Evolutionary conservation across 2,329 filamentous ascomycete species (phyloP), one percentile per base, ranked within the genome.

Genomic region (Cladorrhinum sp.): DNA sequence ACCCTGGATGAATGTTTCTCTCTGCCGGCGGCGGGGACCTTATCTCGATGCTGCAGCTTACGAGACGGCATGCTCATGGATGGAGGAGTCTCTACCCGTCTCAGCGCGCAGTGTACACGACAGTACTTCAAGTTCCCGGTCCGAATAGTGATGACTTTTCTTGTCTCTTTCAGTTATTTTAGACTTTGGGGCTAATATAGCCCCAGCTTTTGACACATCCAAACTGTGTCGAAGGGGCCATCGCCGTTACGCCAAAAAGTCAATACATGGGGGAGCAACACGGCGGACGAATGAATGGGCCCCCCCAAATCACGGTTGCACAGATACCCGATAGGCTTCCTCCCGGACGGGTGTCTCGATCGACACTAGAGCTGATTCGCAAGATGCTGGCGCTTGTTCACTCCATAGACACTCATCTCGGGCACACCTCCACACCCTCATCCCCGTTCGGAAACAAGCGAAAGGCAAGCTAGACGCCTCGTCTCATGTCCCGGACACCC

Each of bases 11-110:
- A 12, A 5, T 51, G 21, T 51, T 51, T 51, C 49, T 51, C 46
- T 49, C 21, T 51, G 24, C 50, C 51, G 33, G 24, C 26, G 48
- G 39, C 36, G 42, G 39, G 57, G 55, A 24, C 65, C 62, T 67
- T 66, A 68, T 66, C 66, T 68, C 65, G 67, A 68, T 67, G 62
- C 64, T 67, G 67, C 66, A 66, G 62, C 60, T 49, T 53, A 58
- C 58, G 53, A 55, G 55, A 63, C 64, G 48, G 36, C 62, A 62
- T 63, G 50, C 24, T 53, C 52, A 51, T 26, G 21, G 46, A 50
- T 21, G 46, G 9, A 26, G 9, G 10, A 10, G 16, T 51, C 12
- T 49, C 18, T 21, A 8, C 6, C 21, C 18, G 46, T 49, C 46
- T 49, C 46, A 49, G 46, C 18, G 33, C 12, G 4, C 26, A 30